A percentile compares a stretch with the other conserved stretches of the same genome.
phyloP scores from a whole-genome alignment of 2,329 filamentous ascomycete genomes.

The Pezizomycotina sp. region DNA sequence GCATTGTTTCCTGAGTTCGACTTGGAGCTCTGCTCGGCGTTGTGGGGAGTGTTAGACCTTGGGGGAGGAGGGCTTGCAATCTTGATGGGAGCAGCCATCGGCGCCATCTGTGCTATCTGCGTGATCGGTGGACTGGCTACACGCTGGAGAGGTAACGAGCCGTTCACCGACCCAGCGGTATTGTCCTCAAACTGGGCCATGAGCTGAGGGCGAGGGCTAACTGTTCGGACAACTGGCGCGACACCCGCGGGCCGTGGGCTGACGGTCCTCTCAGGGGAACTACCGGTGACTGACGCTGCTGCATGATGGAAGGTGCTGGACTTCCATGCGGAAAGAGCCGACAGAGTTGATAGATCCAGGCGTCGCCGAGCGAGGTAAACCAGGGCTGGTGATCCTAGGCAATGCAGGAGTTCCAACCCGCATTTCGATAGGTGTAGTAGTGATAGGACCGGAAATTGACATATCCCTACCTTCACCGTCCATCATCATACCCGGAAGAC shows the following conservation, averaged over 20 bases:
- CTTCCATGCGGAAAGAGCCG: no score
- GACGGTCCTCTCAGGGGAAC: slow-evolving; percentile 15
- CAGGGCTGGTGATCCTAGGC: slow-evolving; percentile 13
- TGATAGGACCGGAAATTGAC: slow-evolving; percentile 18
- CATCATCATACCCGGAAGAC: slow-evolving; percentile 1
- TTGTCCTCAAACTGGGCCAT: no score
- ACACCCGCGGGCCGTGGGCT: slow-evolving; percentile 4
- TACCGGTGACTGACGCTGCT: slow-evolving; percentile 8
- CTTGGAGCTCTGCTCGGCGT: slow-evolving; percentile 15
- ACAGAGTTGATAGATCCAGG: slow-evolving; percentile 16
- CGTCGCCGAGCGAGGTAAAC: slow-evolving; percentile 5
- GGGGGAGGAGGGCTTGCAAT: slow-evolving; percentile 15
- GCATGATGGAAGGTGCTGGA: slow-evolving; percentile 11
- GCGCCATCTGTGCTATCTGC: no score
- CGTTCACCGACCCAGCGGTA: no score
- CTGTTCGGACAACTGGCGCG: slow-evolving; percentile 11
- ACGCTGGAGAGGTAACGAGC: no score
- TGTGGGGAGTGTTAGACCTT: slow-evolving; percentile 11
- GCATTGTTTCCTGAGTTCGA: slow-evolving; percentile 10
- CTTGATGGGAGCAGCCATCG: no score
- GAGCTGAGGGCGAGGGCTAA: slow-evolving; percentile 6
- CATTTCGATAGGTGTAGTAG: slow-evolving; percentile 15
- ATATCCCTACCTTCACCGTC: slow-evolving; percentile 17
- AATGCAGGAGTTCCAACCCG: slow-evolving; percentile 16
- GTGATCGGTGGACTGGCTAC: no score